A percentile compares a stretch with the other conserved stretches of the same genome.
These are phyloP conservation scores for Agmasoma carcini DNA, from an alignment of 371 early-diverging fungal genomes.

Conservation along the genomic window DNA sequence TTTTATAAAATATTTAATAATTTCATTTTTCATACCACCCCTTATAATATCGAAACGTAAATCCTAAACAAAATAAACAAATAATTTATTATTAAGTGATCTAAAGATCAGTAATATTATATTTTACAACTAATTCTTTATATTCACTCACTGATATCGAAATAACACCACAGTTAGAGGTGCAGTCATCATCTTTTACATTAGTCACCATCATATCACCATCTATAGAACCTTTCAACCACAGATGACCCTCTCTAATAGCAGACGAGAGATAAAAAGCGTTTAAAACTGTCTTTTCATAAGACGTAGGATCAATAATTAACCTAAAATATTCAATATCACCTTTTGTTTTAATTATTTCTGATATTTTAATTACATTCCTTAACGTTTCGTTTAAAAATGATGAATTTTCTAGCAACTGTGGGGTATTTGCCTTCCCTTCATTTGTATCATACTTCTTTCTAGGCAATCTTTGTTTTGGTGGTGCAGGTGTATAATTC, in stretches of 20 bases:
- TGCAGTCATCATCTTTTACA: too few species aligned
- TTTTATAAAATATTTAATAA: too few species aligned
- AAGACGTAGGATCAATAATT: conserved; percentile 40
- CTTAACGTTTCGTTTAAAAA: conserved; percentile 14
- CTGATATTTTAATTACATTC: conserved; percentile 26
- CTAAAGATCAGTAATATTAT: too few species aligned
- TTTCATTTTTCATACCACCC: too few species aligned
- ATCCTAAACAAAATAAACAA: too few species aligned
- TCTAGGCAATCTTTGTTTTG: conserved; percentile 3
- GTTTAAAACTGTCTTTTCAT: conserved; percentile 52
- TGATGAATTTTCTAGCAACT: neutral
- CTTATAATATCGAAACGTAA: too few species aligned
- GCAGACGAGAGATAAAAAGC: conserved; percentile 50
- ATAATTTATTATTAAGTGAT: too few species aligned
- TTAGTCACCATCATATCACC: too few species aligned
- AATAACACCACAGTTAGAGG: too few species aligned
- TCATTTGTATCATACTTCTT: conserved; percentile 9
- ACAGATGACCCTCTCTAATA: conserved; percentile 39
- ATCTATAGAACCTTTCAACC: too few species aligned
- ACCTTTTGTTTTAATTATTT: conserved; percentile 19
- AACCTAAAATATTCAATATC: conserved; percentile 31
- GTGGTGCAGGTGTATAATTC: neutral
- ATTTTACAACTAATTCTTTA: too few species aligned
- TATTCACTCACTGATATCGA: too few species aligned
- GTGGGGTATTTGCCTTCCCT: conserved; percentile 7